A percentile compares a stretch with the other conserved stretches of the same genome.
phyloP scores from a whole-genome alignment of 2,329 filamentous ascomycete genomes.

The Talaromyces sp. region DNA sequence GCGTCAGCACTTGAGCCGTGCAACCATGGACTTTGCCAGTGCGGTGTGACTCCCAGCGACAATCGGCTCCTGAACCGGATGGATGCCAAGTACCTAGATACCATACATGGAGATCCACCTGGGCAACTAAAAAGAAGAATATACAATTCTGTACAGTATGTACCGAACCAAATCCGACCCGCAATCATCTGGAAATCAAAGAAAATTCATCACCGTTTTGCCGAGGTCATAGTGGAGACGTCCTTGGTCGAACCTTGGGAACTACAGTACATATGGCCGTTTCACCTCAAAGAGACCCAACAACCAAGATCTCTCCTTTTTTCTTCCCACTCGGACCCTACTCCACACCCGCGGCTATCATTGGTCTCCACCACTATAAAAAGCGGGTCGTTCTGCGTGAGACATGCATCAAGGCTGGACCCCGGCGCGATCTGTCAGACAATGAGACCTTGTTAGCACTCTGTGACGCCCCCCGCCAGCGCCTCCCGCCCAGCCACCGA shows the following conservation, averaged over 20 bases:
- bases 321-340: not conserved
- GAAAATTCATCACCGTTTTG: not conserved
- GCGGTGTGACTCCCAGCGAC: not conserved
- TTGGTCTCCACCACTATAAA: not conserved
- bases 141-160: not conserved
- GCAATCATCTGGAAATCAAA: not conserved
- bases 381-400: not conserved
- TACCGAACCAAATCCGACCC: not conserved
- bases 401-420: constrained; percentile 2
- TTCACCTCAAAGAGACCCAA: not conserved
- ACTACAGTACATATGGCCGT: too few species aligned
- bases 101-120: not conserved
- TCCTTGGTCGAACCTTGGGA: not conserved
- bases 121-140: not conserved
- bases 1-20: not conserved
- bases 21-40: not conserved
- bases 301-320: not conserved
- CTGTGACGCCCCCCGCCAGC: not conserved
- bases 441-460: constrained; percentile 4
- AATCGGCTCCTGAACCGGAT: too few species aligned
- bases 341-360: not conserved
- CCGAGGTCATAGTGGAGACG: not conserved
- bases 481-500: constrained; percentile 1
- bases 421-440: constrained; percentile 7
- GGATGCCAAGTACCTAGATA: too few species aligned